A percentile compares a stretch with the other conserved stretches of the same genome.
These are phyloP conservation scores for Pisolithus sp. DNA, from an alignment of 768 basidiomycete genomes.

Conservation along the genomic window DNA sequence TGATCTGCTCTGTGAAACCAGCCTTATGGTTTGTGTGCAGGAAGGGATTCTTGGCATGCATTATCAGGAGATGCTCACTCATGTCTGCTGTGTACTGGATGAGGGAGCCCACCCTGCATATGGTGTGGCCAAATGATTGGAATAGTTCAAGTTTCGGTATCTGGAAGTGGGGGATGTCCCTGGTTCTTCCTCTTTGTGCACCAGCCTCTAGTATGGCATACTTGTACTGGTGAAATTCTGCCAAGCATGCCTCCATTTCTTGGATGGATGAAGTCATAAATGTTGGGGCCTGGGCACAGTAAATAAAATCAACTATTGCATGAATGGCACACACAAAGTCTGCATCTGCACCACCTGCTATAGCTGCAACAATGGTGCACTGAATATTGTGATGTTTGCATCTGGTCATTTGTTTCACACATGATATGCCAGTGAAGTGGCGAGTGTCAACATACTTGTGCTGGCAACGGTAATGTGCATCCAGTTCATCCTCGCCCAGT, in stretches of 20 bases:
- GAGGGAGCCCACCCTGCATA: slow-evolving; percentile 11
- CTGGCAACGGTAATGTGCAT: neutral
- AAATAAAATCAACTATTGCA: slow-evolving; percentile 21
- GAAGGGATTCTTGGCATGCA: slow-evolving; percentile 22
- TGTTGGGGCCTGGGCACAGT: slow-evolving; percentile 13
- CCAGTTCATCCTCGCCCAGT: neutral
- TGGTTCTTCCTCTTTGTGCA: neutral
- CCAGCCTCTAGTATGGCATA: slow-evolving; percentile 8
- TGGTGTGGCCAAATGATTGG: slow-evolving; percentile 6
- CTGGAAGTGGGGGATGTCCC: slow-evolving; percentile 13
- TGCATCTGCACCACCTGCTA: neutral
- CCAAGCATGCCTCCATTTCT: slow-evolving; percentile 1
- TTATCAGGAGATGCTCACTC: slow-evolving; percentile 22
- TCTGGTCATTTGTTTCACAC: slow-evolving; percentile 37
- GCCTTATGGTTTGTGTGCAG: slow-evolving; percentile 17
- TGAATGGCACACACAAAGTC: slow-evolving; percentile 4
- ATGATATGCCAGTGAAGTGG: slow-evolving; percentile 33
- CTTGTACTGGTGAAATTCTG: slow-evolving; percentile 12
- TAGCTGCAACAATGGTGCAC: slow-evolving; percentile 23
- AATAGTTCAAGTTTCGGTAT: slow-evolving; percentile 17
- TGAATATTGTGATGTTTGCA: slow-evolving; percentile 34
- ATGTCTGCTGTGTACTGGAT: slow-evolving; percentile 26
- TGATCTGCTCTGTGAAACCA: slow-evolving; percentile 22
- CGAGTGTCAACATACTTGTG: slow-evolving; percentile 19
- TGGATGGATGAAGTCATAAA: slow-evolving; percentile 9